Conservation (phyloP, 2,329 filamentous ascomycete genomes). For the Fusarium papillatum region DNA sequence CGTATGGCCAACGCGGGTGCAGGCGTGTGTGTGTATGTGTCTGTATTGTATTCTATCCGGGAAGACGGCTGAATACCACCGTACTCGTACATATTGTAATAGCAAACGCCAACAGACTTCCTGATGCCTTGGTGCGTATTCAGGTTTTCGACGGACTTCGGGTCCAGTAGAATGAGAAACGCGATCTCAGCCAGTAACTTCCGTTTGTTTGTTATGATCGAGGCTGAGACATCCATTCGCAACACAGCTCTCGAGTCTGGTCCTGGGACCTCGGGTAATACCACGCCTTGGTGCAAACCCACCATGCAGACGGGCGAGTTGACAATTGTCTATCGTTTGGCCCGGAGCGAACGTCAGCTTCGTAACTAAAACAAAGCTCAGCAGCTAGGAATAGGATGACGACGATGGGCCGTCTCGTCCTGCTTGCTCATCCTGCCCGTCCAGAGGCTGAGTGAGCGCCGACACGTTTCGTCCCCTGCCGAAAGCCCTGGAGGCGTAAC, state of each 20-base stretch:
- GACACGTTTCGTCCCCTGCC: constrained; percentile 35
- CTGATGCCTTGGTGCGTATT: constrained; percentile 2
- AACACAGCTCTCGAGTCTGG: constrained; percentile 8
- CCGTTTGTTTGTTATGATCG: constrained; percentile 42
- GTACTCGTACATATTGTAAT: constrained; percentile 18
- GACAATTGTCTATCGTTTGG: constrained; percentile 32
- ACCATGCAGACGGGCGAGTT: constrained; percentile 31
- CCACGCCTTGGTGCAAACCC: constrained; percentile 31
- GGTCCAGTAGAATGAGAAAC: constrained; percentile 20
- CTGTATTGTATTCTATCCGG: background rate
- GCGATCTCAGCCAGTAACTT: constrained; percentile 31
- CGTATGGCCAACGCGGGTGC: constrained; percentile 35
- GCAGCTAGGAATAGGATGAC: background rate
- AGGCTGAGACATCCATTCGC: constrained; percentile 38
- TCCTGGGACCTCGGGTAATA: constrained; percentile 17
- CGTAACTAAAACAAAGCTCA: background rate
- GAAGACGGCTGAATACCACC: constrained; percentile 7
- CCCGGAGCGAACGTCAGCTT: constrained; percentile 23
- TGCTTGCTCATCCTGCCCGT: constrained; percentile 10
- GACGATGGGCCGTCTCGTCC: constrained; percentile 24
- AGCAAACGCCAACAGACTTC: constrained; percentile 9
- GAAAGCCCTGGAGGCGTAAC: constrained; percentile 15
- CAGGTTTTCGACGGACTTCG: constrained; percentile 24
- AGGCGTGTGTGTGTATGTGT: constrained; percentile 12
- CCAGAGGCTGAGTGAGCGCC: constrained; percentile 21